These are phyloP conservation scores for Teunomyces kruisii DNA, from an alignment of 805 yeast species.

Conservation along the genomic window DNA sequence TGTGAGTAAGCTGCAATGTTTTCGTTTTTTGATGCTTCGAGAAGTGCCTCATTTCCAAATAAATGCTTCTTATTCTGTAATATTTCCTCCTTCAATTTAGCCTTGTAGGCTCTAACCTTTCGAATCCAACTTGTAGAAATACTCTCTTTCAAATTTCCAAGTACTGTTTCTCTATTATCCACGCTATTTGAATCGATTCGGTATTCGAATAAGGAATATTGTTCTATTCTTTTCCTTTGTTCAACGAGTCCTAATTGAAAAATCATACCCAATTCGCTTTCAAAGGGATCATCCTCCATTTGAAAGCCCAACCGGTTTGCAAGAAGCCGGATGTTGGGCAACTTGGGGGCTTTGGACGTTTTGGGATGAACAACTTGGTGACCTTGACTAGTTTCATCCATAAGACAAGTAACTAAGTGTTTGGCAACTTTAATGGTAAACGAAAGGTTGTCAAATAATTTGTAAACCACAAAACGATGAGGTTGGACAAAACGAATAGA, in stretches of 20 bases:
- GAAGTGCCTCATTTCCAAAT: conserved; percentile 34
- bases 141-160: conserved; percentile 41
- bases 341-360: conserved; percentile 23
- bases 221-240: conserved; percentile 38
- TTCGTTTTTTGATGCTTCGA: conserved; percentile 17
- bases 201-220: conserved; percentile 22
- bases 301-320: conserved; percentile 27
- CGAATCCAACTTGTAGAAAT: conserved; percentile 71
- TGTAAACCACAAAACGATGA: conserved; percentile 35
- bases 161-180: conserved; percentile 6
- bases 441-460: conserved; percentile 39
- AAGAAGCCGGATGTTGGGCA: conserved; percentile 30
- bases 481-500: conserved; percentile 37
- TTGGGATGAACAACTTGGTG: conserved; percentile 26
- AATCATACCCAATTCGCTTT: conserved; percentile 39
- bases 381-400: conserved; percentile 13
- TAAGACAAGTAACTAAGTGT: conserved; percentile 29
- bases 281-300: conserved; percentile 49
- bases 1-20: conserved; percentile 30
- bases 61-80: conserved; percentile 32
- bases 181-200: conserved; percentile 1
- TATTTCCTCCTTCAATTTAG: conserved; percentile 35
- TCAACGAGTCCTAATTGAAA: conserved; percentile 42
- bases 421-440: conserved; percentile 33
- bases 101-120: conserved; percentile 51